Percentiles rank a stretch among this genome's conserved stretches.
These are phyloP conservation scores for Tricholoma saponaceum DNA, from an alignment of 768 basidiomycete genomes.

Conservation along the genomic window DNA sequence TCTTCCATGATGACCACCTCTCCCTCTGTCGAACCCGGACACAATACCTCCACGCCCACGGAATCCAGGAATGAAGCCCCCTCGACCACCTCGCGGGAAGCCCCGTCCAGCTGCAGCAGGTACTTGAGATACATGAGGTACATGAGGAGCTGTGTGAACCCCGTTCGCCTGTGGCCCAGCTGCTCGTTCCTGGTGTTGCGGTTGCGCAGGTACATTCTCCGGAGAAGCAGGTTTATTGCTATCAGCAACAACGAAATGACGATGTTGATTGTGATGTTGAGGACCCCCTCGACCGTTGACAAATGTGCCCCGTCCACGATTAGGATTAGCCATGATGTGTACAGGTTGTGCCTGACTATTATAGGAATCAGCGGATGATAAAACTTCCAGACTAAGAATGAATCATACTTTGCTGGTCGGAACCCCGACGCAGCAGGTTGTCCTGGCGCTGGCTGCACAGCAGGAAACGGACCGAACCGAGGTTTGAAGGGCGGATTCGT, in stretches of 20 bases:
- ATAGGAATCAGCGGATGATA: slow-evolving; percentile 4
- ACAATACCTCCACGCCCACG: slow-evolving; percentile 26
- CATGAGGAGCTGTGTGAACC: background rate
- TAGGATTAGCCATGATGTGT: slow-evolving; percentile 77
- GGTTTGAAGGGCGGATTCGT: slow-evolving; percentile 58
- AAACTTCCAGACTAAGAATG: background rate
- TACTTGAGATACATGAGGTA: background rate
- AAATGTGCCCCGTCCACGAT: slow-evolving; percentile 39
- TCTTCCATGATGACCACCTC: slow-evolving; percentile 26
- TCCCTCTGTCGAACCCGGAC: slow-evolving; percentile 26
- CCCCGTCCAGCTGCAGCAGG: slow-evolving; percentile 20
- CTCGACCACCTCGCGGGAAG: slow-evolving; percentile 23
- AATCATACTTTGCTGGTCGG: slow-evolving; percentile 47
- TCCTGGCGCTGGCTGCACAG: slow-evolving; percentile 49
- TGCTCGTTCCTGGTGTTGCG: slow-evolving; percentile 1
- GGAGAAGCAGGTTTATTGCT: background rate
- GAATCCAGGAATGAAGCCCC: slow-evolving; percentile 24
- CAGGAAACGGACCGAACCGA: slow-evolving; percentile 62
- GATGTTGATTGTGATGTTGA: slow-evolving; percentile 7
- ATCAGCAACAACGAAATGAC: background rate
- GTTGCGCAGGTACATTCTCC: slow-evolving; percentile 7
- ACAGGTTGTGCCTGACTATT: slow-evolving; percentile 38
- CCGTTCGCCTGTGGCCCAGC: slow-evolving; percentile 14
- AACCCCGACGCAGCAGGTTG: slow-evolving; percentile 59
- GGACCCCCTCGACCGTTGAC: slow-evolving; percentile 31